A percentile compares a stretch with the other conserved stretches of the same genome.
Evolutionary conservation across 2,329 filamentous ascomycete species (phyloP).

Genomic region (Trichoderma sp.): DNA sequence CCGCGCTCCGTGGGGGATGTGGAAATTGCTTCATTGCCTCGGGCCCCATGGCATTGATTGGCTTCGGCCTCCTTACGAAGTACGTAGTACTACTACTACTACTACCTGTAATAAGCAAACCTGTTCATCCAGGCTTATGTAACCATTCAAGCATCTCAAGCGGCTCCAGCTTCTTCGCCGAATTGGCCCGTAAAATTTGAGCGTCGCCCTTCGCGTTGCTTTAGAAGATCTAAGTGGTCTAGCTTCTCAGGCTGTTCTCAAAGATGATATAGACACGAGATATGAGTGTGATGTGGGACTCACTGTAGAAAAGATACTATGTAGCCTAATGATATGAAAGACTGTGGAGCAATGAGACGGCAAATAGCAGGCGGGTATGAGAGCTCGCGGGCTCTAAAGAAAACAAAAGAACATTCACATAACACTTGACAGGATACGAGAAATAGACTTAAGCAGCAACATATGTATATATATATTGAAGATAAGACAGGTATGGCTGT

Average conservation of each 20-base stretch:
- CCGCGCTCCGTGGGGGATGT: not conserved
- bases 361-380: not conserved
- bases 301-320: not conserved
- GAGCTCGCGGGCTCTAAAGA: too few relatives aligned
- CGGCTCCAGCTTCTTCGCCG: not conserved
- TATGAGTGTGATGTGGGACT: not conserved
- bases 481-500: not conserved
- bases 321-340: not conserved
- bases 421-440: not conserved
- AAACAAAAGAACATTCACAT: not conserved
- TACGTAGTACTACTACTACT: too few relatives aligned
- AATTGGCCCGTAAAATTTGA: not conserved
- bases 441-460: not conserved
- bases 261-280: not conserved
- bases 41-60: not conserved
- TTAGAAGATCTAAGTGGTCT: not conserved
- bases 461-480: not conserved
- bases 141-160: not conserved
- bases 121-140: not conserved
- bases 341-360: not conserved
- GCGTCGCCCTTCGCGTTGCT: not conserved
- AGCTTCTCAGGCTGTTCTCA: too few relatives aligned
- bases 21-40: not conserved
- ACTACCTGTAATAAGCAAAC: not conserved
- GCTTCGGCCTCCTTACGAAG: not conserved